phyloP scores from a whole-genome alignment of 495 filamentous ascomycete species.

The Talaromyces stipitatus region DNA sequence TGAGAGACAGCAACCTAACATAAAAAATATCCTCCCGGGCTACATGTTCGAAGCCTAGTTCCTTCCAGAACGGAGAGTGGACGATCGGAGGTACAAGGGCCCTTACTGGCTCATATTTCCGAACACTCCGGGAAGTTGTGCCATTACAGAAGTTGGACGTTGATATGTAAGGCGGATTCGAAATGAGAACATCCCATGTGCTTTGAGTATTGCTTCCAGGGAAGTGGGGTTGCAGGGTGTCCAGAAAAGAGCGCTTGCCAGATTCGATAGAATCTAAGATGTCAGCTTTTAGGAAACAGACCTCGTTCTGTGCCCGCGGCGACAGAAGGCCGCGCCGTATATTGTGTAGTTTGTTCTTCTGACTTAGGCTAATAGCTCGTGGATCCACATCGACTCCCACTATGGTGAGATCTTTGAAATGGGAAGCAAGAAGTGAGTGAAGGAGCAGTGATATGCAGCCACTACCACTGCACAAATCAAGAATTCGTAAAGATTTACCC shows the following conservation, averaged over 20 bases:
- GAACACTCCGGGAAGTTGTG: constrained; percentile 62
- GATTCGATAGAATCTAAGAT: constrained; percentile 35
- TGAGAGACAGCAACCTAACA: constrained; percentile 19
- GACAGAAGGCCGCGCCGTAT: constrained; percentile 17
- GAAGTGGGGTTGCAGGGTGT: constrained; percentile 7
- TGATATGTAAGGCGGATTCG: constrained; percentile 92
- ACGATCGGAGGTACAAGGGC: constrained; percentile 61
- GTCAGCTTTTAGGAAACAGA: constrained; percentile 47
- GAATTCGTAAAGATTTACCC: constrained; percentile 41
- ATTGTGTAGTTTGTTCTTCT: constrained; percentile 52
- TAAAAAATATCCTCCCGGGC: constrained; percentile 34
- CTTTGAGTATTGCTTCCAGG: not conserved
- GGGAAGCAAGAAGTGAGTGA: constrained; percentile 41
- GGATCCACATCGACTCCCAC: constrained; percentile 34
- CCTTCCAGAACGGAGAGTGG: not conserved
- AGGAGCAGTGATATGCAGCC: constrained; percentile 84
- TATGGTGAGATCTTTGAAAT: constrained; percentile 23
- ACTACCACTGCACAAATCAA: constrained; percentile 86
- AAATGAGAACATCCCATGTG: constrained; percentile 63
- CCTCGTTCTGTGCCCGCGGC: constrained; percentile 19
- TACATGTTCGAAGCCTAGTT: not conserved
- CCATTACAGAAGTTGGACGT: constrained; percentile 40
- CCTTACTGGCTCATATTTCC: constrained; percentile 67
- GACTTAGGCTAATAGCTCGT: constrained; percentile 53
- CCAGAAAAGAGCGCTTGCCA: constrained; percentile 8